Evolutionary conservation across 768 basidiomycete genomes (phyloP).

Genomic region (Leucogyrophana mollusca): DNA sequence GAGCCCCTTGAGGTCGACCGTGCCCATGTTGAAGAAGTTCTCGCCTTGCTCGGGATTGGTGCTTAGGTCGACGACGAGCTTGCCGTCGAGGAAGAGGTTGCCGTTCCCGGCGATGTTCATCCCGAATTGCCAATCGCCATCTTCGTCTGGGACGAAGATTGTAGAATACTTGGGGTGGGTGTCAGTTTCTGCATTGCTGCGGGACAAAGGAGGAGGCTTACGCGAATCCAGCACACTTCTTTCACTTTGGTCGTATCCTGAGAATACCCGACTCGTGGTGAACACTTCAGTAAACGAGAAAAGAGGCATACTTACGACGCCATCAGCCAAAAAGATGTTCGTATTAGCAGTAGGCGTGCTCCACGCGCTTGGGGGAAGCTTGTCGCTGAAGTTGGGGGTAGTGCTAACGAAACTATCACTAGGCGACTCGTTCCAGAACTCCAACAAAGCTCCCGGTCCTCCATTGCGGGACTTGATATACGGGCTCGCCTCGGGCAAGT

Average conservation of each 20-base stretch:
- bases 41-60: constrained; percentile 34
- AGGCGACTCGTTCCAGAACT: constrained; percentile 49
- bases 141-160: constrained; percentile 49
- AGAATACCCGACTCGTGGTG: not conserved
- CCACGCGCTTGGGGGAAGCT: constrained; percentile 31
- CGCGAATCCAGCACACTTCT: constrained; percentile 37
- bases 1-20: constrained; percentile 35
- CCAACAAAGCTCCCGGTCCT: constrained; percentile 35
- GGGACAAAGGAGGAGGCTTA: constrained; percentile 23
- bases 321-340: constrained; percentile 40
- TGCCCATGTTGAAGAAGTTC: constrained; percentile 44
- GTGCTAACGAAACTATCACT: constrained; percentile 31
- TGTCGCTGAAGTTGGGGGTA: constrained; percentile 21
- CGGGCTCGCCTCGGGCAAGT: constrained; percentile 49
- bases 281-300: not conserved
- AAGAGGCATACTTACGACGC: constrained; percentile 31
- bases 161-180: constrained; percentile 33
- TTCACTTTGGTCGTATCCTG: constrained; percentile 43
- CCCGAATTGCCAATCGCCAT: constrained; percentile 51
- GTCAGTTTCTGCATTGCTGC: constrained; percentile 9
- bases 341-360: constrained; percentile 35
- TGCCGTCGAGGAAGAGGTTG: constrained; percentile 51
- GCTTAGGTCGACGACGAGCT: constrained; percentile 46
- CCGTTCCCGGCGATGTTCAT: constrained; percentile 42
- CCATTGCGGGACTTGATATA: constrained; percentile 40